Percentiles rank a stretch among this genome's conserved stretches.
Conservation (phyloP, 2,329 filamentous ascomycete genomes). For the Colletotrichum brevisporum region DNA sequence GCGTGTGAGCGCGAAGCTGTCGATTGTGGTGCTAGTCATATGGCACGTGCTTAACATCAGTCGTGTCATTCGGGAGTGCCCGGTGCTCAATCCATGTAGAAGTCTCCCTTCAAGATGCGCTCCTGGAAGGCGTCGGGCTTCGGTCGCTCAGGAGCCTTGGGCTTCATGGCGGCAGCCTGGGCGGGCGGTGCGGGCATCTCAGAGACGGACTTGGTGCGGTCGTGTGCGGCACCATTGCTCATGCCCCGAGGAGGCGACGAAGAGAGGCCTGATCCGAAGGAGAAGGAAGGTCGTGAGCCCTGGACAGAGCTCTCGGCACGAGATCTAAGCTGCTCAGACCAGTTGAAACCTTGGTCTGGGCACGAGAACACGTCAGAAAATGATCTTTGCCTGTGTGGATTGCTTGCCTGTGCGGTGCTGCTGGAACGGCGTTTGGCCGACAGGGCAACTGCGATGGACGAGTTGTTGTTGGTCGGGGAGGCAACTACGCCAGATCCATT, state of each 20-base stretch:
- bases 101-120: conserved; percentile 96
- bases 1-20: conserved; percentile 4
- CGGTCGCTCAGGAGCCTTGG: conserved; percentile 63
- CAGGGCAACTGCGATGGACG: conserved; percentile 51
- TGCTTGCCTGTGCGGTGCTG: conserved; percentile 69
- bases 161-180: conserved; percentile 62
- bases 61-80: not conserved
- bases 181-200: conserved; percentile 72
- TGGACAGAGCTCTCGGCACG: conserved; percentile 86
- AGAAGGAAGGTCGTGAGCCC: conserved; percentile 70
- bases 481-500: conserved; percentile 2
- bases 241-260: conserved; percentile 59
- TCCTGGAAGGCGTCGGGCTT: conserved; percentile 97
- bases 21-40: not conserved
- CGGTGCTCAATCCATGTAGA: conserved; percentile 87
- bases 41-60: conserved; percentile 13
- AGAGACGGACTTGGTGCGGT: conserved; percentile 78
- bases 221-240: conserved; percentile 61
- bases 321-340: conserved; percentile 94
- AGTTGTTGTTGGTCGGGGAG: conserved; percentile 45
- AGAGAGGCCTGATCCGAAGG: conserved; percentile 63
- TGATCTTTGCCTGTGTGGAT: conserved; percentile 68
- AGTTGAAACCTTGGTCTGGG: conserved; percentile 93
- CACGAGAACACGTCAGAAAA: conserved; percentile 76
- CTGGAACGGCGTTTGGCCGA: conserved; percentile 55